A percentile compares a stretch with the other conserved stretches of the same genome.
Conservation (phyloP, 257 asterid genomes). For the Penstemon newberryi region DNA sequence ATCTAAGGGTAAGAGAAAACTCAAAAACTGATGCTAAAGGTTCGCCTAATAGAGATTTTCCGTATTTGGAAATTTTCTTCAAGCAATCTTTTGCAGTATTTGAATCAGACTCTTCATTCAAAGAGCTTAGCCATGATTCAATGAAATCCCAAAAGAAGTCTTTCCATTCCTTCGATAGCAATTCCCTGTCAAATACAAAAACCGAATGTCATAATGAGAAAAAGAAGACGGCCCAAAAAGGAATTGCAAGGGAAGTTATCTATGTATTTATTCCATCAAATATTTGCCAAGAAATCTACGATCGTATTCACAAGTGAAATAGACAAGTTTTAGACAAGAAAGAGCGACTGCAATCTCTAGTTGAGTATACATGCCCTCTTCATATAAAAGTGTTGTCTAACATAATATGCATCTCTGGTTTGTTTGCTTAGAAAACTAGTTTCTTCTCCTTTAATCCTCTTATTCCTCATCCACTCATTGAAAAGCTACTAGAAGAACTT, state of each 20-base stretch:
- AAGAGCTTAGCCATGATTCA: constrained; percentile 71
- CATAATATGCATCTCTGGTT: not conserved
- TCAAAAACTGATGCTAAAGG: constrained; percentile 85
- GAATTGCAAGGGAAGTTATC: constrained; percentile 9
- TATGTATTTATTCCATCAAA: constrained; percentile 9
- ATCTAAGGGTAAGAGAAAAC: constrained; percentile 92
- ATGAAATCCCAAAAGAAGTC: constrained; percentile 83
- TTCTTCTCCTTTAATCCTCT: not conserved
- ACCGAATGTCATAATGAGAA: not conserved
- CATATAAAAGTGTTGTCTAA: constrained; percentile 1
- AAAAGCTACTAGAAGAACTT: constrained; percentile 11
- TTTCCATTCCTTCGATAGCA: constrained; percentile 89
- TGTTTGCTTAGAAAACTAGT: not conserved
- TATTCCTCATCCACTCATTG: not conserved
- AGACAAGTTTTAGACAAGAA: constrained; percentile 1
- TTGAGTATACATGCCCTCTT: constrained; percentile 1
- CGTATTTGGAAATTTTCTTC: constrained; percentile 59
- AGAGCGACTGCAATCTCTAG: constrained; percentile 5
- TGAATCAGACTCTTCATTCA: constrained; percentile 48
- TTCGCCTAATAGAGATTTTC: constrained; percentile 74
- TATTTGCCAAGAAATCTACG: not conserved
- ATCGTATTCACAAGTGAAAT: not conserved
- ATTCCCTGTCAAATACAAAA: constrained; percentile 64
- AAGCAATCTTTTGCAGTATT: constrained; percentile 80
- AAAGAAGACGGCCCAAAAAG: constrained; percentile 19